Evolutionary conservation across 345 rosid species (phyloP).

Genomic region (Noccaea bulbosa): DNA sequence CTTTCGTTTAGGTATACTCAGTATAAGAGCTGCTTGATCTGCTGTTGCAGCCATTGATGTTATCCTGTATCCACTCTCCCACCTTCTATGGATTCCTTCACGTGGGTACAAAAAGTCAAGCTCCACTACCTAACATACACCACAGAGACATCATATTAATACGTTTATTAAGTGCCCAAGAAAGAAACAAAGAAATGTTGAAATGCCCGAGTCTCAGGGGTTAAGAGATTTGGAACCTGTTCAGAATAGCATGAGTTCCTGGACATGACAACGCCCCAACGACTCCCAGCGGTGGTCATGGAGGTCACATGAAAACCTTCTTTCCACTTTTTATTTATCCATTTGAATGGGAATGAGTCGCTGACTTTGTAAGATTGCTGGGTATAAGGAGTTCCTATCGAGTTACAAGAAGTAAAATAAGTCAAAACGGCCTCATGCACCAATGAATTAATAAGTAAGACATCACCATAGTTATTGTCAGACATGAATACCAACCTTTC

Average conservation of each 20-base stretch:
- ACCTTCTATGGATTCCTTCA: constrained; percentile 89
- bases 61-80: constrained; percentile 93
- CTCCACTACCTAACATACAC: constrained; percentile 74
- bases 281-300: constrained; percentile 92
- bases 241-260: constrained; percentile 85
- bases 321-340: constrained; percentile 99
- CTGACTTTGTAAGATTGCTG: constrained; percentile 99
- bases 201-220: constrained; percentile 12
- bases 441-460: constrained; percentile 6
- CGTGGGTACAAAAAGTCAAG: constrained; percentile 95
- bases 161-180: background rate
- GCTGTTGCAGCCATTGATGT: constrained; percentile 93
- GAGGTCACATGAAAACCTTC: constrained; percentile 99
- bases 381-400: constrained; percentile 85
- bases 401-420: constrained; percentile 29
- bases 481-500: constrained; percentile 61
- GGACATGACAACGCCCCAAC: constrained; percentile 98
- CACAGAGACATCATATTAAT: constrained; percentile 17
- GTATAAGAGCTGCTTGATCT: constrained; percentile 90
- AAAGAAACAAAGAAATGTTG: background rate
- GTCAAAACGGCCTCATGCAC: constrained; percentile 8
- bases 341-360: constrained; percentile 93
- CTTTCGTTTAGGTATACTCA: constrained; percentile 88
- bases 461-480: background rate
- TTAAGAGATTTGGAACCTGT: constrained; percentile 61